phyloP scores from a whole-genome alignment of 2,329 filamentous ascomycete species.

The Pseudonectria buxi region DNA sequence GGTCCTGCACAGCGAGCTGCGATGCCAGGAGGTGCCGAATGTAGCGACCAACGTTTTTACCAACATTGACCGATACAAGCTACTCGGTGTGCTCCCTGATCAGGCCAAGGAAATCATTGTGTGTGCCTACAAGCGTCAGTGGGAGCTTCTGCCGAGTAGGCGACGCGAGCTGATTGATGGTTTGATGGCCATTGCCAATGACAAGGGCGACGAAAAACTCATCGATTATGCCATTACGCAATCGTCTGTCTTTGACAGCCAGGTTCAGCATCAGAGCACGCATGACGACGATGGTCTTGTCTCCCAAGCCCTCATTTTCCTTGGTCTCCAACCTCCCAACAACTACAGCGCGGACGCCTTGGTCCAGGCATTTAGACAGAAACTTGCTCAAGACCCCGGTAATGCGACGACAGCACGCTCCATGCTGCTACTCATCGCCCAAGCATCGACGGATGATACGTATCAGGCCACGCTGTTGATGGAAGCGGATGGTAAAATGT shows the following conservation, averaged over 20 bases:
- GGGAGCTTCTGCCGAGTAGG: constrained; percentile 28
- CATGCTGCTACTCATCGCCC: constrained; percentile 30
- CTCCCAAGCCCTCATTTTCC: constrained; percentile 27
- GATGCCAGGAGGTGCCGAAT: constrained; percentile 24
- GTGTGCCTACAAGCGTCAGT: constrained; percentile 35
- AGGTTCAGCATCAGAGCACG: constrained; percentile 21
- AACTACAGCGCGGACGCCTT: constrained; percentile 29
- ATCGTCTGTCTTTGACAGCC: constrained; percentile 34
- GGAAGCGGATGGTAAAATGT: constrained; percentile 31
- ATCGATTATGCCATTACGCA: constrained; percentile 32
- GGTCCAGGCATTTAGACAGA: constrained; percentile 29
- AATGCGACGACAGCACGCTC: constrained; percentile 24
- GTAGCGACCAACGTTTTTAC: constrained; percentile 22
- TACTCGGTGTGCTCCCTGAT: constrained; percentile 32
- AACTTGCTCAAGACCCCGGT: constrained; percentile 25
- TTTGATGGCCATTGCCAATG: constrained; percentile 29
- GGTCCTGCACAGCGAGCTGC: constrained; percentile 26
- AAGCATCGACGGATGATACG: constrained; percentile 26
- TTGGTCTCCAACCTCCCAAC: constrained; percentile 30
- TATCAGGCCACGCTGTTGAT: constrained; percentile 28
- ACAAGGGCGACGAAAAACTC: constrained; percentile 27
- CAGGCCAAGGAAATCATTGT: constrained; percentile 29
- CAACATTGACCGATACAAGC: constrained; percentile 27
- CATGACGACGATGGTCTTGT: constrained; percentile 26
- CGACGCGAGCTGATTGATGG: constrained; percentile 26